A percentile compares a stretch with the other conserved stretches of the same genome.
phyloP scores from a whole-genome alignment of 805 yeast species.

The Ogataea chonburiensis region DNA sequence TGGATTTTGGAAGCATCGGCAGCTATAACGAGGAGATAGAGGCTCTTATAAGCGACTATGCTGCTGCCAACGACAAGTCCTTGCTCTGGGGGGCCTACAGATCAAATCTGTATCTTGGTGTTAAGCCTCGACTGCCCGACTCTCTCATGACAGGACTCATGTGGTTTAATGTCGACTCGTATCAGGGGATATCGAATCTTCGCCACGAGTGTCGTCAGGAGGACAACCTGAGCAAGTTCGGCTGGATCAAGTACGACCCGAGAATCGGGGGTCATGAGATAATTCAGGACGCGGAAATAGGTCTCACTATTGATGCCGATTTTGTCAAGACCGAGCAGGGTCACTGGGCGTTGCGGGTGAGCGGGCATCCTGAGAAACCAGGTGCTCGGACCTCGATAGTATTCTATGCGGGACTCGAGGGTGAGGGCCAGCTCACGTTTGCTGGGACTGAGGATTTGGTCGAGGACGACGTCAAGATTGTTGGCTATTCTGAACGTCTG shows the following conservation, averaged over 20 bases:
- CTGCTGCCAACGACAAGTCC: constrained; percentile 44
- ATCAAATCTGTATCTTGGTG: constrained; percentile 80
- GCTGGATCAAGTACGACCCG: constrained; percentile 89
- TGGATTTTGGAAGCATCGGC: constrained; percentile 12
- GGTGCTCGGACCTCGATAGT: constrained; percentile 60
- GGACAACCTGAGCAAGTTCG: constrained; percentile 69
- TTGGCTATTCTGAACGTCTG: constrained; percentile 61
- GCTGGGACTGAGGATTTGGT: constrained; percentile 37
- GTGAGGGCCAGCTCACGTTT: constrained; percentile 45
- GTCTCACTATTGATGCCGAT: constrained; percentile 62
- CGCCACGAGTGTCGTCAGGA: constrained; percentile 76
- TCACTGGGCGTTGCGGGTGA: constrained; percentile 79
- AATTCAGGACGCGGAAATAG: constrained; percentile 64
- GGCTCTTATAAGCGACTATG: constrained; percentile 27
- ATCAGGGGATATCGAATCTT: constrained; percentile 50
- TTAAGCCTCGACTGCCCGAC: constrained; percentile 77
- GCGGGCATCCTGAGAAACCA: constrained; percentile 58
- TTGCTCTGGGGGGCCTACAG: constrained; percentile 92
- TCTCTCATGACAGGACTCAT: constrained; percentile 76
- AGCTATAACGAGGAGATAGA: constrained; percentile 9
- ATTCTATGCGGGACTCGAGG: constrained; percentile 78
- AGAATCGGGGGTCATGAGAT: constrained; percentile 81
- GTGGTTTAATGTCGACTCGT: constrained; percentile 76
- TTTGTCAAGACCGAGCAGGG: constrained; percentile 75
- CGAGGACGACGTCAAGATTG: constrained; percentile 40